Evolutionary conservation across 2,329 filamentous ascomycete genomes (phyloP), one percentile per base, ranked within the genome.

Genomic region (Dactylonectria macrodidyma): DNA sequence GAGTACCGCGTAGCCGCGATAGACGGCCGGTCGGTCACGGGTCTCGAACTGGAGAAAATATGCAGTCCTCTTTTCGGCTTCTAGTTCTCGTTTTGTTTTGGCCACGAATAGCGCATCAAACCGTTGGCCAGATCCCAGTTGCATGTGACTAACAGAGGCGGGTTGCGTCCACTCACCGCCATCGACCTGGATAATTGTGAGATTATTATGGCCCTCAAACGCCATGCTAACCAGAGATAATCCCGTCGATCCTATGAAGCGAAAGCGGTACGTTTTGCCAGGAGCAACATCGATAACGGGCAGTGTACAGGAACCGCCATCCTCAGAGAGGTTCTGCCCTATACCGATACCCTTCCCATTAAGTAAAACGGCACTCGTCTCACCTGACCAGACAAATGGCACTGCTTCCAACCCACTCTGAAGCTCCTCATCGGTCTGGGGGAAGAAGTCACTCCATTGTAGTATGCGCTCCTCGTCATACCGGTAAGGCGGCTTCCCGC

Each of bases 371-470:
- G 69, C 68, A 0, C 85, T 81, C 0, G 87, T 85, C 62, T 92
- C 90, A 2, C 90, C 90, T 1, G 84, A 84, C 87, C 88, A 92
- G 8, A 77, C 75, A 67, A 91, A 88, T 0, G 88, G 87, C 2
- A 77, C 78, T 2, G 80, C 81, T 0, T 77, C 72, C 1, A 92
- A 80, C 0, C 86, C 88, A 0, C 80, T 66, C 63, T 87, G 84
- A 33, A 93, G 86, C 0, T 77, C 75, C 0, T 81, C 65, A 67
- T 92, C 89, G 1, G 84, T 83, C 59, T 86, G 84, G 41, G 81
- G 82, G 76, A 88, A 92, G 70, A 87, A 86, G 69, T 93, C 91
- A 4, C 84, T 81, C 2, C 92, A 77, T 11, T 84, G 88, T 83
- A 0, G 86, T 82, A 30, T 93, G 91, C 2, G 34, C 12, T 36